These are phyloP conservation scores for Epichloe brachyelytri DNA, from an alignment of 2,329 filamentous ascomycete genomes.

Conservation along the genomic window DNA sequence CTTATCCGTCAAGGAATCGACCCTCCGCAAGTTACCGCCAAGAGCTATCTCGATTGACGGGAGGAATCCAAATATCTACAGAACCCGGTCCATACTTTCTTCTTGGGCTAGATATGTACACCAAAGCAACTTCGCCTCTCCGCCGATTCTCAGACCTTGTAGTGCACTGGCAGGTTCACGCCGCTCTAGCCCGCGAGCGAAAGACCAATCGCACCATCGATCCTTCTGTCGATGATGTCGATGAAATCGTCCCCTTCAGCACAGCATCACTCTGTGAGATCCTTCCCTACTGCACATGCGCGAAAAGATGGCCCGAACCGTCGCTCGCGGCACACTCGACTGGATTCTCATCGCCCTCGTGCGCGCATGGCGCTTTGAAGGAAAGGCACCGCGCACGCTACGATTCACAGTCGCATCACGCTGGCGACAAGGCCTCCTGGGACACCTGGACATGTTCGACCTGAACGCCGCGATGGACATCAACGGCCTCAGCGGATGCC, in stretches of 20 bases:
- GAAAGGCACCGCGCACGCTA: conserved; percentile 33
- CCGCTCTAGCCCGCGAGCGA: conserved; percentile 36
- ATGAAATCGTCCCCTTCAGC: conserved; percentile 33
- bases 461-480: conserved; percentile 28
- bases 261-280: conserved; percentile 27
- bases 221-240: conserved; percentile 14
- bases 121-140: conserved; percentile 53
- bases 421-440: conserved; percentile 21
- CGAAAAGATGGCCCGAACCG: conserved; percentile 34
- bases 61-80: conserved; percentile 39
- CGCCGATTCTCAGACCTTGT: conserved; percentile 51
- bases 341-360: conserved; percentile 49
- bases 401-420: conserved; percentile 32
- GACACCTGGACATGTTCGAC: conserved; percentile 39
- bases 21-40: conserved; percentile 19
- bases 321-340: conserved; percentile 32
- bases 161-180: conserved; percentile 54
- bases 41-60: conserved; percentile 22
- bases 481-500: conserved; percentile 23
- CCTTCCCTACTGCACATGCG: conserved; percentile 37
- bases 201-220: conserved; percentile 15
- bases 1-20: conserved; percentile 18
- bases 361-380: conserved; percentile 46
- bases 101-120: conserved; percentile 47
- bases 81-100: conserved; percentile 41